These are phyloP conservation scores for Leishmania tropica DNA, from an alignment of 208 protist species.

Conservation along the genomic window DNA sequence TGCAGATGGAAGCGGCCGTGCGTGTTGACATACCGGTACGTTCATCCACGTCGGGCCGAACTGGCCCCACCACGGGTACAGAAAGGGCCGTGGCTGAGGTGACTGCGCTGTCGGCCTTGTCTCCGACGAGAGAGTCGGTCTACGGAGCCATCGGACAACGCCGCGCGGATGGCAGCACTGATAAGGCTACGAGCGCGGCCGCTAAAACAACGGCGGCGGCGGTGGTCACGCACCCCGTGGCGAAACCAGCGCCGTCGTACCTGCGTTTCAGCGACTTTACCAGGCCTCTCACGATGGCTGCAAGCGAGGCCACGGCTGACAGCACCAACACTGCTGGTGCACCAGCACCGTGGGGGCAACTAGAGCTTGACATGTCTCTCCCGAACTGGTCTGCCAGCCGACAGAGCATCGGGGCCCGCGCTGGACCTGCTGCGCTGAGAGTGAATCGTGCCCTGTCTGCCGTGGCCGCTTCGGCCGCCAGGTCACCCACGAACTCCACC, in stretches of 20 bases:
- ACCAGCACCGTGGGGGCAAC: constrained; percentile 15
- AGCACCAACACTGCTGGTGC: neutral
- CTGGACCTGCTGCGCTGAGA: constrained; percentile 26
- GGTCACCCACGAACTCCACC: constrained; percentile 26
- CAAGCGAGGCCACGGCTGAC: neutral
- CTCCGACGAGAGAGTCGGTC: neutral
- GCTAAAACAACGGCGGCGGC: neutral
- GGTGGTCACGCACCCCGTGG: neutral
- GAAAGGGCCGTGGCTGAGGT: neutral
- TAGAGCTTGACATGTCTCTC: constrained; percentile 23
- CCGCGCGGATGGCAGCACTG: neutral
- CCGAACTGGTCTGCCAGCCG: constrained; percentile 26
- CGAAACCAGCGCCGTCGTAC: constrained; percentile 14
- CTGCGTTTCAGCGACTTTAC: constrained; percentile 28
- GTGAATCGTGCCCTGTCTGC: constrained; percentile 19
- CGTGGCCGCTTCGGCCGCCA: neutral
- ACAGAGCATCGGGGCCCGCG: constrained; percentile 27
- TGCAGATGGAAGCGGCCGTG: constrained; percentile 41
- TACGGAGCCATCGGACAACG: neutral
- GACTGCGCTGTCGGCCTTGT: neutral
- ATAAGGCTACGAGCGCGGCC: neutral
- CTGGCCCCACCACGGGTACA: neutral
- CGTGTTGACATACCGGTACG: constrained; percentile 35
- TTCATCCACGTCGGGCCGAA: neutral
- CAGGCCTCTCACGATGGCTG: constrained; percentile 8